These are phyloP conservation scores for Zygosaccharomyces siamensis DNA, from an alignment of 805 yeast species.

Conservation along the genomic window DNA sequence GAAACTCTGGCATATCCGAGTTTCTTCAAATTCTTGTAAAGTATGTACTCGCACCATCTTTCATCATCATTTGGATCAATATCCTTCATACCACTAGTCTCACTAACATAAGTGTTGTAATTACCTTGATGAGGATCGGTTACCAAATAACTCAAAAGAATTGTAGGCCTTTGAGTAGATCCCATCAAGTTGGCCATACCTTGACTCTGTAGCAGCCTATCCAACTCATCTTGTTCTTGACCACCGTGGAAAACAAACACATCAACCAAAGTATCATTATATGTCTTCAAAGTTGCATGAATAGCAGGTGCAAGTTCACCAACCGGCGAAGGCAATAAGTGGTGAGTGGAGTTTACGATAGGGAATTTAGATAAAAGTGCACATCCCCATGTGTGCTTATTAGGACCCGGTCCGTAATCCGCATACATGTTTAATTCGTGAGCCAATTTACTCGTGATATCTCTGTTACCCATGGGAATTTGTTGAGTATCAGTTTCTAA, in stretches of 20 bases:
- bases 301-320: conserved; percentile 99
- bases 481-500: conserved; percentile 93
- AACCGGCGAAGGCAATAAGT: conserved; percentile 90
- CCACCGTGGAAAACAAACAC: conserved; percentile 97
- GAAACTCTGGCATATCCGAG: conserved; percentile 92
- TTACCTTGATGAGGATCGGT: conserved; percentile 85
- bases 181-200: conserved; percentile 79
- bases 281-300: conserved; percentile 89
- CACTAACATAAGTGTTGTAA: conserved; percentile 86
- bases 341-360: conserved; percentile 83
- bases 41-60: conserved; percentile 96
- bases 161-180: conserved; percentile 71
- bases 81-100: conserved; percentile 80
- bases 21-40: conserved; percentile 80
- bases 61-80: conserved; percentile 93
- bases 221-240: conserved; percentile 95
- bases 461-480: conserved; percentile 91
- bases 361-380: conserved; percentile 92
- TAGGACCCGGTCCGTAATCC: conserved; percentile 97
- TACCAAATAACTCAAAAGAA: conserved; percentile 84
- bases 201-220: conserved; percentile 78
- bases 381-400: conserved; percentile 97
- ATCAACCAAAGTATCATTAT: conserved; percentile 73
- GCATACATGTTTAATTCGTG: conserved; percentile 92
- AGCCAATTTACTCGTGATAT: conserved; percentile 83